phyloP scores from a whole-genome alignment of 306 rosid genomes.

The Begonia fuchsioides region DNA sequence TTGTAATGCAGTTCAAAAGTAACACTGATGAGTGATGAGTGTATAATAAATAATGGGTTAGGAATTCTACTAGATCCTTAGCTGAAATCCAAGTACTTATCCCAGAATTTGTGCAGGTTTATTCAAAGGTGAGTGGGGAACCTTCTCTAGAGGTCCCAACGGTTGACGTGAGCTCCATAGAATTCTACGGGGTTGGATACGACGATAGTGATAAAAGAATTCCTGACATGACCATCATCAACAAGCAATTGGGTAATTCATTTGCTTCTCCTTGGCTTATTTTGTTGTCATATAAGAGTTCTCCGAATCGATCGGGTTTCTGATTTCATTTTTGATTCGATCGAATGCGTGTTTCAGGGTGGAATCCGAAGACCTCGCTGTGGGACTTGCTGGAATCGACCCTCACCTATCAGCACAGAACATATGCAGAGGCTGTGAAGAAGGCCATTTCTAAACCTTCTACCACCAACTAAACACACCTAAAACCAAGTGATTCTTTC shows the following conservation, averaged over 20 bases:
- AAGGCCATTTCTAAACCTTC: constrained; percentile 50
- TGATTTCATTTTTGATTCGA: too few species aligned
- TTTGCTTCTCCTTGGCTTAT: neutral
- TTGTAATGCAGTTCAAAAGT: too few species aligned
- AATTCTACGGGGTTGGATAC: constrained; percentile 77
- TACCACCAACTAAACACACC: constrained; percentile 10
- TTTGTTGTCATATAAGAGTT: neutral
- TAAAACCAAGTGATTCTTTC: too few species aligned
- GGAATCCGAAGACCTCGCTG: constrained; percentile 82
- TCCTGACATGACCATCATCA: constrained; percentile 85
- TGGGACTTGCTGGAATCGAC: constrained; percentile 88
- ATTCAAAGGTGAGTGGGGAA: constrained; percentile 63
- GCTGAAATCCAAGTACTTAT: neutral
- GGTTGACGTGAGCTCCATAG: constrained; percentile 63
- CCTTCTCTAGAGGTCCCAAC: constrained; percentile 46
- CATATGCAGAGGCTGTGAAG: constrained; percentile 74
- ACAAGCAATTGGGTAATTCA: constrained; percentile 66
- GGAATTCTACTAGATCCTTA: too few species aligned
- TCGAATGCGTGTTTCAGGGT: constrained; percentile 23
- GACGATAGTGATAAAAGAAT: constrained; percentile 89
- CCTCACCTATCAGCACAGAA: constrained; percentile 79
- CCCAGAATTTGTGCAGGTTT: constrained; percentile 32
- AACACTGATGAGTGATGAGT: too few species aligned
- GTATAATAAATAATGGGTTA: too few species aligned
- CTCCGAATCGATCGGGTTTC: neutral